A percentile compares a stretch with the other conserved stretches of the same genome.
Evolutionary conservation across 331 rosid species (phyloP).

Genomic region (Acacia pycnantha): DNA sequence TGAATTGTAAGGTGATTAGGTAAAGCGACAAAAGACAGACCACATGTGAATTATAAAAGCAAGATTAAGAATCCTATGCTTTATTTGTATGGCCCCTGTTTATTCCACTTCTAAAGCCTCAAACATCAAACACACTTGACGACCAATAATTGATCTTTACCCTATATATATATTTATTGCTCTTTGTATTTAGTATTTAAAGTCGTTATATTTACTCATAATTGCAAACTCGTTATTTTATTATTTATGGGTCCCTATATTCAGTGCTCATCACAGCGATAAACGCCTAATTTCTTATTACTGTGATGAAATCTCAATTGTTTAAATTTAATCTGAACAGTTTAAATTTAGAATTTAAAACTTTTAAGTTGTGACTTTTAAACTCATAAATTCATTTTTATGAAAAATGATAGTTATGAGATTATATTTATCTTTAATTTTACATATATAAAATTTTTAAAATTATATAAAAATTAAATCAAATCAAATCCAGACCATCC

Average conservation of each 20-base stretch:
- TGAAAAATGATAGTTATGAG: no score
- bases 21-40: slow-evolving; percentile 35
- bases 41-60: slow-evolving; percentile 40
- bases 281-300: no score
- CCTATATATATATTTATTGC: not conserved
- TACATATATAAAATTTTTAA: no score
- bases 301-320: accelerated
- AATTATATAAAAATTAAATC: no score
- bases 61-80: slow-evolving; percentile 67
- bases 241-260: no score
- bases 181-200: not conserved
- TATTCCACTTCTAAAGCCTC: slow-evolving; percentile 15
- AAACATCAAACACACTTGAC: slow-evolving; percentile 5
- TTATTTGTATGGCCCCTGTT: slow-evolving; percentile 36
- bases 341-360: no score
- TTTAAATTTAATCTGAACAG: no score
- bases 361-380: no score
- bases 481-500: no score
- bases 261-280: no score
- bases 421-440: no score
- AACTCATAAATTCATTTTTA: no score
- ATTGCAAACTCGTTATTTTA: not conserved
- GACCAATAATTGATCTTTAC: slow-evolving; percentile 56
- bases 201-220: not conserved
- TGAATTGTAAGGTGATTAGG: not conserved